Conservation (phyloP, 1,284 basidiomycete species). For the Rhodotorula mucilaginosa region DNA sequence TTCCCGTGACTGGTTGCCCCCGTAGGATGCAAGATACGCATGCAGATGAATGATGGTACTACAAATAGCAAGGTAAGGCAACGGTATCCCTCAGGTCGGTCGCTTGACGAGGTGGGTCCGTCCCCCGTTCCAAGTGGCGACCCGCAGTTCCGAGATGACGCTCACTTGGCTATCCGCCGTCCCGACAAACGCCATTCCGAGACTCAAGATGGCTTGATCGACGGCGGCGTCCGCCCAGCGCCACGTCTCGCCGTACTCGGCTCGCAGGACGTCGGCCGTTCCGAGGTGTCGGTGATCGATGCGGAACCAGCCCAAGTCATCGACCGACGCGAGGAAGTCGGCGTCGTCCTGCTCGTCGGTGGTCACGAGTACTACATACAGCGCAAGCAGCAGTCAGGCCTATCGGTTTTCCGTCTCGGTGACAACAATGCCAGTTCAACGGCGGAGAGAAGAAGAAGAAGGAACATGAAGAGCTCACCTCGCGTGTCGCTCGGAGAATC, state of each 20-base stretch:
- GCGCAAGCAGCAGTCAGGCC: background rate
- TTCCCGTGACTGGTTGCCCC: too few species aligned
- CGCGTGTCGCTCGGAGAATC: constrained; percentile 53
- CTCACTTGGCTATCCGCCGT: constrained; percentile 68
- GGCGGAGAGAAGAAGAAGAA: background rate
- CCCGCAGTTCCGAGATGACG: constrained; percentile 60
- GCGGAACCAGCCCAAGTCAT: constrained; percentile 59
- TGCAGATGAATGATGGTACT: background rate
- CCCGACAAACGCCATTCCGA: constrained; percentile 65
- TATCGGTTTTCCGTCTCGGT: too few species aligned
- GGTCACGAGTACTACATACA: constrained; percentile 60
- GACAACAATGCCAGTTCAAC: too few species aligned
- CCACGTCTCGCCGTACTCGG: constrained; percentile 43
- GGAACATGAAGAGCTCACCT: constrained; percentile 50
- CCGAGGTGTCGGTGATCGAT: constrained; percentile 58
- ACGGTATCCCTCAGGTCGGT: constrained; percentile 34
- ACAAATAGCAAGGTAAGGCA: background rate
- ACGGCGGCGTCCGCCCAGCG: constrained; percentile 48
- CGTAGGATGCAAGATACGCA: background rate
- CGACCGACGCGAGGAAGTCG: constrained; percentile 64
- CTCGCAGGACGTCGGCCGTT: constrained; percentile 49
- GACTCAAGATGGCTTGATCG: constrained; percentile 67
- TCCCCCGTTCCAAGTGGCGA: constrained; percentile 64
- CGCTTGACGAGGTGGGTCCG: constrained; percentile 58
- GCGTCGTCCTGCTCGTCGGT: constrained; percentile 64